Base-by-base conservation (phyloP, 2,329 filamentous ascomycete species). In the Phyllachora maydis region DNA sequence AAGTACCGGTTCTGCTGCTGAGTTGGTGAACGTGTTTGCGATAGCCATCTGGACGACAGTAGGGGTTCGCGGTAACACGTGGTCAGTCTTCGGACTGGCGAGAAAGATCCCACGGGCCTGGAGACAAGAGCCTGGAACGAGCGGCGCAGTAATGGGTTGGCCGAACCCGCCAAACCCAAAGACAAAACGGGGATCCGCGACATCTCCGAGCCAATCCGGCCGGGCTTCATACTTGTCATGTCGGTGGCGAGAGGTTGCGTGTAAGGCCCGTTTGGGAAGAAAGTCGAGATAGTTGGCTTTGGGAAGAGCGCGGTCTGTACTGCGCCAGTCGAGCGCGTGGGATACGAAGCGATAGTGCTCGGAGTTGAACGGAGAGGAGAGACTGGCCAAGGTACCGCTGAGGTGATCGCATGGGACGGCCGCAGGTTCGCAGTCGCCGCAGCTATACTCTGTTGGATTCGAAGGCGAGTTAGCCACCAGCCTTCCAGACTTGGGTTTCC, bases 381-480 rank as follows among this genome's bases (percentile, higher is more conserved):
- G 18, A 23, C 34, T 33, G 37, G 37, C 35, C 45, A 52, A 6
- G 53, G 45, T 11, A 43, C 29, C 26, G 42, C 36, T 10, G 54
- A 30, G 8, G 47, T 47, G 28, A 43, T 54, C 24, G 45, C 41
- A 30, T 58, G 43, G 21, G 54, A 56, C 25, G 55, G 54, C 50
- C 52, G 52, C 25, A 57, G 33, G 18, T 54, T 54, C 23, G 51
- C 39, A 6, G 49, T 47, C 29, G 45, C 49, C 23, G 48, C 48
- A 30, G 48, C 50, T 36, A 57, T 43, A 32, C 42, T 49, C 49
- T 50, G 26, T 8, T 35, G 29, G 8, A 16, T 11, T 12, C 23
- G 5, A 15, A 22, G n/a, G n/a, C n/a, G n/a, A n/a, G n/a, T n/a
- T n/a, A n/a, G n/a, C n/a, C n/a, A n/a, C n/a, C n/a, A n/a, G n/a